A percentile compares a stretch with the other conserved stretches of the same genome.
Evolutionary conservation across 108 stramenopile genomes (phyloP).

Genomic region (Nitzschia palea): DNA sequence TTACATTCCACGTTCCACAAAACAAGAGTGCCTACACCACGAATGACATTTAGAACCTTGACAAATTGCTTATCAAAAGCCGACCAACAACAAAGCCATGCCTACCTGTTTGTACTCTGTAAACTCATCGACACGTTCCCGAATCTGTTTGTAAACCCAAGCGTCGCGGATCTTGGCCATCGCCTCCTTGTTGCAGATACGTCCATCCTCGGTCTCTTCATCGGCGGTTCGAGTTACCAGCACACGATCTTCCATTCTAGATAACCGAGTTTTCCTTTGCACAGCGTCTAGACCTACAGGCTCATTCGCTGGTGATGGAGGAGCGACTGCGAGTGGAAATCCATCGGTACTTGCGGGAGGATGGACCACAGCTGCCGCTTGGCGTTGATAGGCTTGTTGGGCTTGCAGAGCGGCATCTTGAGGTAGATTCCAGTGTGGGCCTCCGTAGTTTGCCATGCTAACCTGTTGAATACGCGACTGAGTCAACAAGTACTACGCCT

Average conservation of each 20-base stretch:
- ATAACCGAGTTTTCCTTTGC: slow-evolving; percentile 1
- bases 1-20: slow-evolving; percentile 98
- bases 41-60: no score
- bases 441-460: slow-evolving; percentile 12
- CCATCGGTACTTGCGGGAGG: background rate
- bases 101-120: slow-evolving; percentile 76
- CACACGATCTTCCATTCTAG: slow-evolving; percentile 34
- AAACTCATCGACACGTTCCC: slow-evolving; percentile 79
- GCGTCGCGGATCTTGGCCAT: slow-evolving; percentile 84
- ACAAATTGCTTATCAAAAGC: no score
- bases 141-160: slow-evolving; percentile 91
- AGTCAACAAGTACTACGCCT: no score
- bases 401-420: slow-evolving; percentile 15
- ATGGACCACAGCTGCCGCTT: background rate
- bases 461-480: no score
- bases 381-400: slow-evolving; percentile 20
- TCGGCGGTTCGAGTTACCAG: slow-evolving; percentile 60
- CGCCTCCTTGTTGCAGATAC: slow-evolving; percentile 80
- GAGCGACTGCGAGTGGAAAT: background rate
- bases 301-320: background rate
- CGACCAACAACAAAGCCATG: background rate
- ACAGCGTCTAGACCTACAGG: background rate
- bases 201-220: slow-evolving; percentile 87
- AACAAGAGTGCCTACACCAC: slow-evolving; percentile 63
- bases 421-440: background rate